Conservation (phyloP, 352 stramenopile genomes). For the Phytophthora citricola region DNA sequence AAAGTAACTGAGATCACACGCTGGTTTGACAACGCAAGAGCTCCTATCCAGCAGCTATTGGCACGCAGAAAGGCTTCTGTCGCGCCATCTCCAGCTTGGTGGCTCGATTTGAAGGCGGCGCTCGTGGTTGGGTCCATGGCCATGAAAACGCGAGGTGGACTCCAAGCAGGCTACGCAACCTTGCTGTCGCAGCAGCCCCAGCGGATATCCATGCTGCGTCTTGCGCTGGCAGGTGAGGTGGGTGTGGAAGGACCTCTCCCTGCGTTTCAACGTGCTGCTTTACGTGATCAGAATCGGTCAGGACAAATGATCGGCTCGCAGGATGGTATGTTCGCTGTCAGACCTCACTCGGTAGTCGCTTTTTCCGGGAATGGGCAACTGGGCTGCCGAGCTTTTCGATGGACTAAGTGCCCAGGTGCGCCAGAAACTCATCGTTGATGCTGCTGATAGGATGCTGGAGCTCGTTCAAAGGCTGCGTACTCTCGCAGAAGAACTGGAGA, state of each 20-base stretch:
- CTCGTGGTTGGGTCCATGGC: conserved; percentile 23
- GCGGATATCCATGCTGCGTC: conserved; percentile 28
- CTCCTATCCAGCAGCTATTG: conserved; percentile 25
- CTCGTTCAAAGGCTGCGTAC: conserved; percentile 20
- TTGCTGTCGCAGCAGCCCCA: conserved; percentile 30
- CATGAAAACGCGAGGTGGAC: conserved; percentile 24
- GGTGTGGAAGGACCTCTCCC: conserved; percentile 33
- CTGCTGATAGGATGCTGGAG: conserved; percentile 23
- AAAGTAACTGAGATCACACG: conserved; percentile 12
- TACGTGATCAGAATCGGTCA: conserved; percentile 16
- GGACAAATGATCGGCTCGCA: conserved; percentile 23
- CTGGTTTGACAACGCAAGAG: conserved; percentile 28
- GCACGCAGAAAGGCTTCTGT: conserved; percentile 21
- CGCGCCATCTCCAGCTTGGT: conserved; percentile 19
- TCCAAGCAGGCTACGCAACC: conserved; percentile 24
- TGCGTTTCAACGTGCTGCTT: conserved; percentile 26
- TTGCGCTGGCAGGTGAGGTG: conserved; percentile 25
- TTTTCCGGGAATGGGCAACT: conserved; percentile 26
- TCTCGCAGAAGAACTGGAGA: conserved; percentile 23
- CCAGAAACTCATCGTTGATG: conserved; percentile 20
- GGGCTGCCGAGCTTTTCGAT: conserved; percentile 32
- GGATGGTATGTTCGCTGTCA: conserved; percentile 32
- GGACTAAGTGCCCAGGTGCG: conserved; percentile 13
- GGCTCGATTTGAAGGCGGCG: conserved; percentile 28
- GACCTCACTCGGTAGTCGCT: conserved; percentile 23